Percentiles rank a stretch among this genome's conserved stretches.
Conservation (phyloP, 371 early-diverging fungal genomes). For the Apophysomyces ossiformis region DNA sequence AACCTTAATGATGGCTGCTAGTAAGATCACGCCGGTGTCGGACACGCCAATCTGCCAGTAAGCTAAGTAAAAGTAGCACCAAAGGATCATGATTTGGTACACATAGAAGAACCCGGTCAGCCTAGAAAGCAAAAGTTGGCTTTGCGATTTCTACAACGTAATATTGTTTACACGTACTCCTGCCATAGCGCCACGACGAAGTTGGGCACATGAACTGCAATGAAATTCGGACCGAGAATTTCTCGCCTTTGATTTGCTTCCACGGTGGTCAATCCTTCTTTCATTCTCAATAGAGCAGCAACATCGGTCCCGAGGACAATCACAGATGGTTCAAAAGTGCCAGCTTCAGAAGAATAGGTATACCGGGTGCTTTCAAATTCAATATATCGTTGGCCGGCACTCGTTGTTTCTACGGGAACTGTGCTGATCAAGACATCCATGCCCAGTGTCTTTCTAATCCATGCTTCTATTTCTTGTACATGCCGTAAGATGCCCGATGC, state of each 20-base stretch:
- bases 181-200: constrained; percentile 55
- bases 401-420: constrained; percentile 40
- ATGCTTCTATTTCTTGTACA: constrained; percentile 2
- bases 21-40: constrained; percentile 64
- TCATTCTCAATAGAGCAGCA: constrained; percentile 41
- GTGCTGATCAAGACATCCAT: constrained; percentile 32
- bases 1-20: constrained; percentile 72
- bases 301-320: constrained; percentile 49
- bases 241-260: constrained; percentile 57
- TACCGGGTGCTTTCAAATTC: constrained; percentile 79
- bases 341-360: constrained; percentile 36
- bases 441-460: constrained; percentile 18
- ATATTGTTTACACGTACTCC: constrained; percentile 39
- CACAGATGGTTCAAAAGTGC: constrained; percentile 50
- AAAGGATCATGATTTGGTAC: constrained; percentile 74
- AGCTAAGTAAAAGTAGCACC: constrained; percentile 70
- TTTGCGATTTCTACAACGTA: neutral
- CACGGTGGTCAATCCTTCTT: constrained; percentile 43
- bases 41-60: constrained; percentile 77
- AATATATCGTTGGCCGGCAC: constrained; percentile 54
- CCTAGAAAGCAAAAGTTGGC: constrained; percentile 17
- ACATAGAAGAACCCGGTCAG: constrained; percentile 74
- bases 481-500: constrained; percentile 6
- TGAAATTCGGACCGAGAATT: constrained; percentile 68
- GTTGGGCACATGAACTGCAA: constrained; percentile 58